Evolutionary conservation across 139 green algal genomes (phyloP), one percentile per base, ranked within the genome.

Genomic region (Diplosphaera chodatii): DNA sequence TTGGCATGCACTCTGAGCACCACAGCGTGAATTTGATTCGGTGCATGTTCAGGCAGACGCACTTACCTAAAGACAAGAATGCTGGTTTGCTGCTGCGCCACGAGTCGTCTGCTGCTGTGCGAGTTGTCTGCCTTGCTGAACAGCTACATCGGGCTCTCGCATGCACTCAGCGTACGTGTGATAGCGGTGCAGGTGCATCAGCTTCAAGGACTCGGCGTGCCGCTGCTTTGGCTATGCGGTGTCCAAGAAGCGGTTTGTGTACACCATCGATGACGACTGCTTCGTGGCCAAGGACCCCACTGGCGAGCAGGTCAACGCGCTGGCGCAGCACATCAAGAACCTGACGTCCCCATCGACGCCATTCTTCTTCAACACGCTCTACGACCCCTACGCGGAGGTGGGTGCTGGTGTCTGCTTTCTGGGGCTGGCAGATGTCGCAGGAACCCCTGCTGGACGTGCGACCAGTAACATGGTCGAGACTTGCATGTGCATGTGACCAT

Each of bases 321-420:
- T 98, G 74, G 76, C 94, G 83, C 93, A 98, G 89, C 94, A 98
- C 85, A 92, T 98, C 72, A 85, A 84, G 32, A 98, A 98, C 82
- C 77, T 98, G 71, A 78, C 94, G 8, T 87, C 83, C 6, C 94
- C 94, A 20, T 92, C 93, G 16, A 98, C 94, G 0, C 94, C 94
- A 1, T 93, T 90, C 82, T 98, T 97, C 83, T 98, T 98, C 89
- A 98, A 98, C 86, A 98, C 94, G 0, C 84, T 98, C 59, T 98
- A 98, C 80, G 93, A 98, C 72, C 93, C 93, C 1, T 98, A 92
- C 83, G 73, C 82, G 1, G 77, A 77, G 55, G 79, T 84, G 67
- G 67, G 79, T 32, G 16, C 3, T 18, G 3, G 8, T 3, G 10
- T 18, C 18, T 23, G 10, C 13, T 48, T 8, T 48, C 10, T 48